Base-by-base conservation (phyloP, 2,329 filamentous ascomycete genomes). In the Zasmidium angulare region DNA sequence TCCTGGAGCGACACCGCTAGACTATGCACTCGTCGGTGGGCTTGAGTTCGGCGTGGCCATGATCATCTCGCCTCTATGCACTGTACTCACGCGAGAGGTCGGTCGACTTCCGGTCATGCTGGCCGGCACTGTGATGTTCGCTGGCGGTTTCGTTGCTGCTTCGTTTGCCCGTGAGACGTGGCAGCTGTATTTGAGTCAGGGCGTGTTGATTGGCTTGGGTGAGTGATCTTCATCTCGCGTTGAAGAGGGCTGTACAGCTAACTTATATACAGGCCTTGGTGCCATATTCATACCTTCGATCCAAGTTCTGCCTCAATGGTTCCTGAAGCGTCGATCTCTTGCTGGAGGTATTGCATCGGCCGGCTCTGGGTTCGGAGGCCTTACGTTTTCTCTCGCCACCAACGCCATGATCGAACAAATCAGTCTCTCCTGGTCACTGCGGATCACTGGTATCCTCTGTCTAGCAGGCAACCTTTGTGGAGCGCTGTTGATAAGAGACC, bases 111-210 rank as follows among this genome's bases (percentile, higher is more conserved):
- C 46, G 1, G 60, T 66, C 7, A 75, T 79, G 72, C 26, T 64
- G 19, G 46, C 64, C 9, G 77, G 77, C 0, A 55, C 71, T 14
- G 23, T 73, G 0, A 57, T 79, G n/a, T 68, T 76, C 47, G 66
- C 68, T 1, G 66, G 59, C 1, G 73, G 74, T 1, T 75, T 74
- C 29, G 67, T 79, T 23, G 64, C 70, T 10, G 76, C 77, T 1
- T 74, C 70, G 6, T 79, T 77, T 50, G 71, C 73, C 3, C 71
- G 55, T 1, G 48, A 65, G 2, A 73, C 74, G 24, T 78, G 75
- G 76, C 75, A 77, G 2, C 66, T 80, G 4, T 75, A 76, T 52
- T 65, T 80, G 2, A 71, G 68, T 0, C 78, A 81, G 57, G 77
- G 77, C 1, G 55, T 76, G 1, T 65, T 75, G 0, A 72, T 79